phyloP scores from a whole-genome alignment of 306 rosid genomes.

The Cercis canadensis region DNA sequence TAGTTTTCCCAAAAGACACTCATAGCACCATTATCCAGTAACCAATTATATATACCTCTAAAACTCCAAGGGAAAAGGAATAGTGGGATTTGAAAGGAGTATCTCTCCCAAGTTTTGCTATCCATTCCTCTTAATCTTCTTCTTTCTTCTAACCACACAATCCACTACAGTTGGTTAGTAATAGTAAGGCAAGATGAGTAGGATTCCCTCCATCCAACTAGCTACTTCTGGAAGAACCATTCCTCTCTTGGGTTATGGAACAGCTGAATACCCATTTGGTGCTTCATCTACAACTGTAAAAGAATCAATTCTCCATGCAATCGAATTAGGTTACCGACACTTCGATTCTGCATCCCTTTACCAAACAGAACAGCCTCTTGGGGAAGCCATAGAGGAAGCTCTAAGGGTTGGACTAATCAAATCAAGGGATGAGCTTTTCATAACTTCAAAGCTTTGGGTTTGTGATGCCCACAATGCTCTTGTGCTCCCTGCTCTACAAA shows the following conservation, averaged over 20 bases:
- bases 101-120: too few species aligned
- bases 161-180: too few species aligned
- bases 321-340: conserved; percentile 44
- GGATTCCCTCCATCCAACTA: too few species aligned
- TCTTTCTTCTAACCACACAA: too few species aligned
- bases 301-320: conserved; percentile 42
- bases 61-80: too few species aligned
- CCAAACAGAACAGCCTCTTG: conserved; percentile 36
- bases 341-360: conserved; percentile 42
- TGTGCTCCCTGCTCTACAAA: conserved; percentile 39
- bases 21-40: too few species aligned
- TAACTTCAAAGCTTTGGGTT: conserved; percentile 45
- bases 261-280: conserved; percentile 22
- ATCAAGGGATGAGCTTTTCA: conserved; percentile 41
- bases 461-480: conserved; percentile 32
- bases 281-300: not conserved
- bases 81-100: too few species aligned
- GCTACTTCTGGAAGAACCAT: not conserved
- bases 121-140: too few species aligned
- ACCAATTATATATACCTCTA: too few species aligned
- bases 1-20: too few species aligned
- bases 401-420: conserved; percentile 37
- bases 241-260: conserved; percentile 38
- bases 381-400: conserved; percentile 43
- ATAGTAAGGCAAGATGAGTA: too few species aligned